Percentiles rank a stretch among this genome's conserved stretches.
These are phyloP conservation scores for Candida suzukii DNA, from an alignment of 805 yeast species.

Conservation along the genomic window DNA sequence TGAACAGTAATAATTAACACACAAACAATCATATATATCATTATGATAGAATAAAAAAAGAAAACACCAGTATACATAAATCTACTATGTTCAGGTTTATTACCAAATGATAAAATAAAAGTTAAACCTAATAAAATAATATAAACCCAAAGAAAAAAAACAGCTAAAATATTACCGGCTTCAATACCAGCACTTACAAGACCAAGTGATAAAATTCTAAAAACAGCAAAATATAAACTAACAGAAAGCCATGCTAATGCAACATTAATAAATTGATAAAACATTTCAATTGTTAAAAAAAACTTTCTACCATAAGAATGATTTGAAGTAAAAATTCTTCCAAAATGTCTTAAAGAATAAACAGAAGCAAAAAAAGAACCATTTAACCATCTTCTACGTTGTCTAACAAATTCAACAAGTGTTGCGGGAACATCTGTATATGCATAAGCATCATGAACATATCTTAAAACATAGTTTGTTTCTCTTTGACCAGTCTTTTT, in stretches of 20 bases:
- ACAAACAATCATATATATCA: slow-evolving; percentile 74
- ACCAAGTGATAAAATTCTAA: slow-evolving; percentile 75
- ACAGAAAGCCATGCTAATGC: slow-evolving; percentile 85
- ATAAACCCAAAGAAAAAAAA: slow-evolving; percentile 81
- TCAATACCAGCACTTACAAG: slow-evolving; percentile 48
- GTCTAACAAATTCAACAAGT: slow-evolving; percentile 81
- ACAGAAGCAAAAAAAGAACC: slow-evolving; percentile 95
- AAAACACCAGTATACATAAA: slow-evolving; percentile 66
- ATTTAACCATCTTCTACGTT: slow-evolving; percentile 93
- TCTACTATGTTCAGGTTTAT: slow-evolving; percentile 85
- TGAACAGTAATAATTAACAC: slow-evolving; percentile 63
- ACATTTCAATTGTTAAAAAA: slow-evolving; percentile 64
- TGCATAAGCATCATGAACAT: slow-evolving; percentile 82
- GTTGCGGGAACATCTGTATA: slow-evolving; percentile 93
- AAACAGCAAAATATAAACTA: slow-evolving; percentile 82
- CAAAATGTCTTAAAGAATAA: slow-evolving; percentile 73
- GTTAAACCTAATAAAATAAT: slow-evolving; percentile 70
- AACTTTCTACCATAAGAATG: slow-evolving; percentile 67
- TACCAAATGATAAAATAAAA: slow-evolving; percentile 87
- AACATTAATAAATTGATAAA: slow-evolving; percentile 68
- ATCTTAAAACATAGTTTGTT: slow-evolving; percentile 73
- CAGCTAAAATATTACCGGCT: slow-evolving; percentile 72
- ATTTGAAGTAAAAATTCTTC: slow-evolving; percentile 65
- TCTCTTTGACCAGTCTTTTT: slow-evolving; percentile 56
- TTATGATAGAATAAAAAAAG: slow-evolving; percentile 68